Percentiles rank a stretch among this genome's conserved stretches.
phyloP scores from a whole-genome alignment of 192 early-diverging fungal genomes.

The Coemansia sp. region DNA sequence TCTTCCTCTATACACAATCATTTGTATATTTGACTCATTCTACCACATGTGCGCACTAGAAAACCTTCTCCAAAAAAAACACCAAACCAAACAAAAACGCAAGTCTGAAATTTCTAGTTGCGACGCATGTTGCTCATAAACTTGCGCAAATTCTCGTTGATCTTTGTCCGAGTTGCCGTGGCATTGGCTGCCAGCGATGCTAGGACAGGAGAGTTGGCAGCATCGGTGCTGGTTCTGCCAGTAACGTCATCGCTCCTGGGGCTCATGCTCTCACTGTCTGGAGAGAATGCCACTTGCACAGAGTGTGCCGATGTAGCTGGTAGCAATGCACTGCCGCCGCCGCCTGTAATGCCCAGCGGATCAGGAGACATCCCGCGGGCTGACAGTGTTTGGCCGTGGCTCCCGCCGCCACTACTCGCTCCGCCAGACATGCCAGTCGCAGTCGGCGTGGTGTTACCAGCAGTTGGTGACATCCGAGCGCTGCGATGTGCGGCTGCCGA shows the following conservation, averaged over 20 bases:
- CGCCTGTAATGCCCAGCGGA: slow-evolving; percentile 36
- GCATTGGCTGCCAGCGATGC: slow-evolving; percentile 46
- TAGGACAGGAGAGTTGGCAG: slow-evolving; percentile 29
- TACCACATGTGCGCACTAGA: neutral
- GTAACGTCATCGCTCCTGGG: neutral
- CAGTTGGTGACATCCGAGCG: neutral
- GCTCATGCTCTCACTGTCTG: neutral
- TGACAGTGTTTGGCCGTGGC: neutral
- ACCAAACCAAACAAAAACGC: neutral
- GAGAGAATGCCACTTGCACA: neutral
- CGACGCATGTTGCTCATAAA: slow-evolving; percentile 56
- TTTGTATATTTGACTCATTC: neutral
- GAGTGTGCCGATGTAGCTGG: neutral
- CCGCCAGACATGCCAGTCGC: neutral
- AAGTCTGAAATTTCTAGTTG: slow-evolving; percentile 8
- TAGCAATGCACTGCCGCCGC: neutral
- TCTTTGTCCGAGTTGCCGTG: slow-evolving; percentile 39
- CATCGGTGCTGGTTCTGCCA: slow-evolving; percentile 1
- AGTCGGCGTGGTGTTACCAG: neutral
- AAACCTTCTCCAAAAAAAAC: neutral
- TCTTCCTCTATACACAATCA: neutral
- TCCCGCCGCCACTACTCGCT: neutral
- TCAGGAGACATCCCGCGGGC: slow-evolving; percentile 16
- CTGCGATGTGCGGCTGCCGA: neutral
- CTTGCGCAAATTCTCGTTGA: slow-evolving; percentile 57